Evolutionary conservation across 495 filamentous ascomycete species (phyloP), one percentile per base, ranked within the genome.

Genomic region (Annulohypoxylon nitens): DNA sequence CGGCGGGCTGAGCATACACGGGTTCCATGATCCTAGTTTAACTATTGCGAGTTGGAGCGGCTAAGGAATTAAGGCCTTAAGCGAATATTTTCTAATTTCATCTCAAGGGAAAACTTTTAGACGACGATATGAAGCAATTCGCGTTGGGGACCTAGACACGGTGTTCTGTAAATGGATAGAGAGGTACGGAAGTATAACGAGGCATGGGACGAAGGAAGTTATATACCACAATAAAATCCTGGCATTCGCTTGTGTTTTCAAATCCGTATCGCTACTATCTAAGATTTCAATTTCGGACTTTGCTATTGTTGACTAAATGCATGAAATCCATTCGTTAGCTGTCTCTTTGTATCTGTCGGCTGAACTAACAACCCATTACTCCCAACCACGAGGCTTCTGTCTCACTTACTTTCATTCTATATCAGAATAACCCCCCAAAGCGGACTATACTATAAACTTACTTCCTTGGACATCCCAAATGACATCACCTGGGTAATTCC

Each of bases 1-100:
- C 12, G 80, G 80, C 50, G 79, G 79, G 43, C 54, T 81, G 37
- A 78, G 71, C 12, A 78, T 82, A 53, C 73, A 76, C 8, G 76
- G 76, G 12, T 82, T 79, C 20, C 66, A 77, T 34, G 80, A 81
- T 57, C 75, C 77, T 1, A 76, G 61, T 48, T 76, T 80, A 20
- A 36, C 71, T 11, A 53, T 77, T 25, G 67, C 71, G 16, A 69
- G 73, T 23, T 77, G 75, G 72, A 34, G 60, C 2, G 30, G 41
- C 25, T 77, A 70, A 74, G 8, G 12, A 45, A n/a, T 48, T 37
- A 12, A 43, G 3, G 14, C 43, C 26, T 60, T 0, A 33, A 11
- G 5, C 34, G 30, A 14, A 2, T 50, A 45, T 25, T 54, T 58
- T 30, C 1, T 30, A 20, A 20, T 45, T 61, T 51, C 61, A 67